Evolutionary conservation across 345 rosid species (phyloP), one percentile per base, ranked within the genome.

Genomic region (Noccaea bulbosa): DNA sequence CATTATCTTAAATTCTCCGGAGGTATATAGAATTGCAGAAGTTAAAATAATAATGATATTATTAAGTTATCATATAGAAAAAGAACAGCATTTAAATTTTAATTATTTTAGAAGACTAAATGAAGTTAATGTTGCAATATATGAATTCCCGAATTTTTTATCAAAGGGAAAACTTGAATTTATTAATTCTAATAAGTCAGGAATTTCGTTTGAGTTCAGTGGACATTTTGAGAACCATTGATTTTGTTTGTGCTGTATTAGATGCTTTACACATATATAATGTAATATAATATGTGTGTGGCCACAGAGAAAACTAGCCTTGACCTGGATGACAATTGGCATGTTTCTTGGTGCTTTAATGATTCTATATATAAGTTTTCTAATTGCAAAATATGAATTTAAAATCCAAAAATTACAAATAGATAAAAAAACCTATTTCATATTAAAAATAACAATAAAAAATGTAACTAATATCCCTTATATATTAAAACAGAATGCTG

Each of bases 261-360:
- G 52, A 61, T 37, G 68, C 69, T 61, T 67, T 68, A 67, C 73
- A 67, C 78, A 61, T 74, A 73, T 44, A 27, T 44, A 44, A 24
- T 67, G 38, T 33, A 53, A 61, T 68, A 52, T 44, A 45, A 61
- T 51, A 15, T 41, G 15, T 40, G 67, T 41, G 54, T 66, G 67
- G 72, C 72, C 67, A 58, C 32, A 40, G 48, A 50, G 33, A 68
- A 74, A 74, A 44, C 69, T 61, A 52, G 73, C 32, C 47, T 74
- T 68, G 78, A 74, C 69, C 78, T 67, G 69, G 61, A 62, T 71
- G 62, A 71, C 69, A 65, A 61, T 61, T 68, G 78, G 68, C 73
- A 74, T 45, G 73, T 67, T 67, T 67, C 64, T 61, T 67, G 56
- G 50, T 60, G 69, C 30, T 44, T 24, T 35, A 40, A 39, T 73